Conservation (phyloP, 352 stramenopile genomes). For the Stramenopiles sp. region DNA sequence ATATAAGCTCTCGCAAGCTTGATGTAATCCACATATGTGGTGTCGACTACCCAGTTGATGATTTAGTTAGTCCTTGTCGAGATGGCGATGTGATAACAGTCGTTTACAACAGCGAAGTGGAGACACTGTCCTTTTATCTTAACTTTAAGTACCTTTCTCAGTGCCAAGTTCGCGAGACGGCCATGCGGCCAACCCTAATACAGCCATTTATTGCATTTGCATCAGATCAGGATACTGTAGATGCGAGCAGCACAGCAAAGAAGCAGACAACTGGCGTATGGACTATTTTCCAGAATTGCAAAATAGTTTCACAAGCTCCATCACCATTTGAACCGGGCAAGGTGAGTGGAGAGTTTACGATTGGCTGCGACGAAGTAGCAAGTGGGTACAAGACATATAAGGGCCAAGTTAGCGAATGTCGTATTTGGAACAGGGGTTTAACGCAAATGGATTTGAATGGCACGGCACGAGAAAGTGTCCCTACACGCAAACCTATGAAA, state of each 20-base stretch:
- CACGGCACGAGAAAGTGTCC: neutral
- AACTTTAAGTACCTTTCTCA: neutral
- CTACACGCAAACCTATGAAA: slow-evolving; percentile 6
- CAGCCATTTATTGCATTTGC: neutral
- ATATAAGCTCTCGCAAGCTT: neutral
- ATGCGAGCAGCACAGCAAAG: neutral
- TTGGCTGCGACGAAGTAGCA: neutral
- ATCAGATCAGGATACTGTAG: neutral
- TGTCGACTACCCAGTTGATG: neutral
- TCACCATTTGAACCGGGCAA: neutral
- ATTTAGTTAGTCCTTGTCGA: neutral
- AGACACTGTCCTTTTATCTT: neutral
- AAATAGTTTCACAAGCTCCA: neutral
- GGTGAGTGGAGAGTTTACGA: neutral
- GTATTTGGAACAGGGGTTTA: neutral
- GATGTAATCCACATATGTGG: neutral
- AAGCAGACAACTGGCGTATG: neutral
- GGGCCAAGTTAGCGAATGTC: neutral
- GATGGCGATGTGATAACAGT: neutral
- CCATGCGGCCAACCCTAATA: neutral
- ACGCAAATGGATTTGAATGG: neutral
- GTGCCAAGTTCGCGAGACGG: neutral
- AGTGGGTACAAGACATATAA: neutral
- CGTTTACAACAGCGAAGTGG: neutral
- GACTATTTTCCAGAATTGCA: neutral